These are phyloP conservation scores for Strigomonas culicis DNA, from an alignment of 208 protist genomes.

Conservation along the genomic window DNA sequence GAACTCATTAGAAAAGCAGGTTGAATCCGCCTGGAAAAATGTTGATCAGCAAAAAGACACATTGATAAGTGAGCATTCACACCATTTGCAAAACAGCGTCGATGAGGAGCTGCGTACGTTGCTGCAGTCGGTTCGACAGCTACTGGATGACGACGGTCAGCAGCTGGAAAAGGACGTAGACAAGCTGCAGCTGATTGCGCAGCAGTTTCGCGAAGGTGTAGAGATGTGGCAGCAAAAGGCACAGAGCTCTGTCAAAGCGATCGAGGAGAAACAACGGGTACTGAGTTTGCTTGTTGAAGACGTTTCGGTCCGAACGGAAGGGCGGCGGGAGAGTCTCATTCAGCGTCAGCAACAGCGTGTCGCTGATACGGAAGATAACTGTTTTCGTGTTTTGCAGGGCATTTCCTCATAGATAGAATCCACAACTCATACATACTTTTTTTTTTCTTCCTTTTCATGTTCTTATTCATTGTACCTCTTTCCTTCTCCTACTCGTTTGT, in stretches of 20 bases:
- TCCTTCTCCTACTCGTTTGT: no score
- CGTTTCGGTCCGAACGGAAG: conserved; percentile 36
- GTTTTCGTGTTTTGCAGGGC: no score
- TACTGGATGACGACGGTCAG: conserved; percentile 46
- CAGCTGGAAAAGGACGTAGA: conserved; percentile 62
- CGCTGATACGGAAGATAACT: background rate
- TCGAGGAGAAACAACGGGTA: conserved; percentile 72
- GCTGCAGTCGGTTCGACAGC: conserved; percentile 25
- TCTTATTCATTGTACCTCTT: no score
- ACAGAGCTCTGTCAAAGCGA: conserved; percentile 51
- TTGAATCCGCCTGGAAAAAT: conserved; percentile 49
- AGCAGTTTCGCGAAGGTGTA: conserved; percentile 69
- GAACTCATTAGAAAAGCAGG: conserved; percentile 10
- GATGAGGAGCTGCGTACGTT: conserved; percentile 42
- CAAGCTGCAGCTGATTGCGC: conserved; percentile 50
- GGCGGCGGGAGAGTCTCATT: conserved; percentile 6
- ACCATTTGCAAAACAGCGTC: conserved; percentile 34
- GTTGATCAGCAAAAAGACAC: conserved; percentile 36
- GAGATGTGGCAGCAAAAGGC: conserved; percentile 80
- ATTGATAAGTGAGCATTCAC: conserved; percentile 21
- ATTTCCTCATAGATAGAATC: no score
- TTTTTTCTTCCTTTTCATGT: no score
- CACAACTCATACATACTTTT: no score
- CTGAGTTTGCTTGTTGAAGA: conserved; percentile 63
- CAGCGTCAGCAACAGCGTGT: background rate